Conservation (phyloP, 495 filamentous ascomycete species). For the Penicillium fimorum region DNA sequence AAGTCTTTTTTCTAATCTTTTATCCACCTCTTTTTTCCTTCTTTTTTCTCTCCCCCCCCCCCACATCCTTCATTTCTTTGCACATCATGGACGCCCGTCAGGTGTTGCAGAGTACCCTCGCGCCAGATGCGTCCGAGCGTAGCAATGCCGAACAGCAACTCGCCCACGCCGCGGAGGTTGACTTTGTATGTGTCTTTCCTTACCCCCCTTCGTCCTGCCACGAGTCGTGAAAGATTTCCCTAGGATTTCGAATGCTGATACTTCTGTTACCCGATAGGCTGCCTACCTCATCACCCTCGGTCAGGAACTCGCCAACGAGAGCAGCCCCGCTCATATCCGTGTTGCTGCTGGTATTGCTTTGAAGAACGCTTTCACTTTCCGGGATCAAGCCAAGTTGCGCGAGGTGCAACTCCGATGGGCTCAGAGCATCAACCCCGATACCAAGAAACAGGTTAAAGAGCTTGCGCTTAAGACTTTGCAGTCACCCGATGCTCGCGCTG, state of each 20-base stretch:
- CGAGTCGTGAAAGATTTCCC: neutral
- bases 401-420: constrained; percentile 92
- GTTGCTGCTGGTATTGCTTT: constrained; percentile 91
- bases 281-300: constrained; percentile 88
- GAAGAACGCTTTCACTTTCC: constrained; percentile 94
- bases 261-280: constrained; percentile 53
- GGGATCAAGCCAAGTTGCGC: constrained; percentile 80
- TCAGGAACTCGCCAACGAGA: constrained; percentile 89
- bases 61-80: constrained; percentile 29
- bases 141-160: constrained; percentile 92
- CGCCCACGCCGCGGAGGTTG: constrained; percentile 81
- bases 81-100: constrained; percentile 72
- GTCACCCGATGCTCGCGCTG: constrained; percentile 73
- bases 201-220: constrained; percentile 2
- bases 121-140: constrained; percentile 84
- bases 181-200: constrained; percentile 73
- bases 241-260: constrained; percentile 1
- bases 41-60: constrained; percentile 28
- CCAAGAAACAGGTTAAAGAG: constrained; percentile 82
- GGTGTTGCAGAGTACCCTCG: constrained; percentile 89
- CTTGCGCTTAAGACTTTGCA: constrained; percentile 80
- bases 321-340: constrained; percentile 76
- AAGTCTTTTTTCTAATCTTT: constrained; percentile 14
- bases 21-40: constrained; percentile 25
- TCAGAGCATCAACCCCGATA: constrained; percentile 68